Evolutionary conservation across 2,329 filamentous ascomycete species (phyloP), one percentile per base, ranked within the genome.

Genomic region (Trichoderma cornu-damae): DNA sequence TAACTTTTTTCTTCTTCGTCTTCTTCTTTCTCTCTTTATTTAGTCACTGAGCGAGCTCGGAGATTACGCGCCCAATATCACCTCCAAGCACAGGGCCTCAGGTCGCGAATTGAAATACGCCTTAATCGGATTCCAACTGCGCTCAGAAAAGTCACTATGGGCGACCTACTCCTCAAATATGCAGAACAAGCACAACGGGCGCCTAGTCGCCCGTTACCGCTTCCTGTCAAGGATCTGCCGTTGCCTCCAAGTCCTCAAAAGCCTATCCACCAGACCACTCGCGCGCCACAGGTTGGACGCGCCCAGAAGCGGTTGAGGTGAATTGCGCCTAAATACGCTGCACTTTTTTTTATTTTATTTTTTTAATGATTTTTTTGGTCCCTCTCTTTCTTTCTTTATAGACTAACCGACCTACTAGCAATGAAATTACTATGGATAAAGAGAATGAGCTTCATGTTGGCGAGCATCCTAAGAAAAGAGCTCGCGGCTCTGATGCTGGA

Each of bases 31-130:
- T 28, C 4, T 16, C 28, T 24, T 11, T 4, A 9, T 48, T 48
- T 54, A 96, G 91, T 96, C 63, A 91, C 89, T 16, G 89, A 95
- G 74, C 85, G 92, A 69, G 89, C 90, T 61, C 84, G 93, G 65
- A 91, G 93, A 71, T 79, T 97, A 60, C 85, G 92, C 66, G 88
- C 92, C 6, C 91, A 96, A 70, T 96, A 95, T 75, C 87, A 88
- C 59, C 81, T 95, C 8, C 92, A 96, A 72, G 89, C 91, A 20
- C 88, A 93, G 70, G 89, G 89, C 61, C 80, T 97, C 37, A 84
- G 88, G 60, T 86, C 90, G 60, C 87, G 93, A 60, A 87, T 99
- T 52, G 92, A 96, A 72, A 88, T 96, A 75, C 89, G 94, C 73
- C 82, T 97, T 70, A 96, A 96, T 69, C 86, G 94, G 54, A 94